Conservation (phyloP, 2,329 filamentous ascomycete species). For the Fusarium sp. region DNA sequence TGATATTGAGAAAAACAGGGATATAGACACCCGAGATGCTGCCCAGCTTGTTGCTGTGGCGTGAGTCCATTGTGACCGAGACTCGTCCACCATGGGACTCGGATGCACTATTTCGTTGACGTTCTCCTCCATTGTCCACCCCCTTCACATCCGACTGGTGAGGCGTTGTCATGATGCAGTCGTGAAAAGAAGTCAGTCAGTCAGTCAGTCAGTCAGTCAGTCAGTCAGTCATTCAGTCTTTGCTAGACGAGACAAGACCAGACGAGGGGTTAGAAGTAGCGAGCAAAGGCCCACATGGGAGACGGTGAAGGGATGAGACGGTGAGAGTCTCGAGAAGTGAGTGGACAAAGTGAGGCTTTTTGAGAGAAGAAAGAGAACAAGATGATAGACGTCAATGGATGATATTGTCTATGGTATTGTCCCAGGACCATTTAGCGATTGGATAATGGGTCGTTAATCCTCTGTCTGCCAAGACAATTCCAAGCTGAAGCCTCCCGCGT, state of each 20-base stretch:
- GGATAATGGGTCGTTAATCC: conserved; percentile 23
- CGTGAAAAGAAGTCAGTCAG: conserved; percentile 13
- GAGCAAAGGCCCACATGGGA: conserved; percentile 19
- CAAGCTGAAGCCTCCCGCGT: conserved; percentile 29
- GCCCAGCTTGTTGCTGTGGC: conserved; percentile 73
- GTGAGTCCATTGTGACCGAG: conserved; percentile 50
- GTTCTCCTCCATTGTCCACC: conserved; percentile 19
- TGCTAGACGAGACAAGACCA: conserved; percentile 7
- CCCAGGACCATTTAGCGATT: conserved; percentile 10
- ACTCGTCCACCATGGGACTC: conserved; percentile 25
- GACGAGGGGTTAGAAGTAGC: conserved; percentile 36
- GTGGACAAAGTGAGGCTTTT: conserved; percentile 12
- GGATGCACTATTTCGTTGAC: conserved; percentile 11
- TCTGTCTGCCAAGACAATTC: conserved; percentile 23
- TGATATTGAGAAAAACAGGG: conserved; percentile 87
- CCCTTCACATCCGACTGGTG: conserved; percentile 33
- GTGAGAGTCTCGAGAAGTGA: not conserved
- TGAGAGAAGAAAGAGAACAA: conserved; percentile 3
- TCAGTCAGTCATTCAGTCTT: conserved; percentile 10
- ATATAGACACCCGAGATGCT: conserved; percentile 85
- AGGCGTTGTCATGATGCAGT: conserved; percentile 40
- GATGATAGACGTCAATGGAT: conserved; percentile 19
- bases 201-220: conserved; percentile 10
- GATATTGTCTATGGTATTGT: conserved; percentile 22
- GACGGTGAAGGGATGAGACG: conserved; percentile 23